Conservation (phyloP, 352 stramenopile genomes). For the Globisporangium iwayamae region DNA sequence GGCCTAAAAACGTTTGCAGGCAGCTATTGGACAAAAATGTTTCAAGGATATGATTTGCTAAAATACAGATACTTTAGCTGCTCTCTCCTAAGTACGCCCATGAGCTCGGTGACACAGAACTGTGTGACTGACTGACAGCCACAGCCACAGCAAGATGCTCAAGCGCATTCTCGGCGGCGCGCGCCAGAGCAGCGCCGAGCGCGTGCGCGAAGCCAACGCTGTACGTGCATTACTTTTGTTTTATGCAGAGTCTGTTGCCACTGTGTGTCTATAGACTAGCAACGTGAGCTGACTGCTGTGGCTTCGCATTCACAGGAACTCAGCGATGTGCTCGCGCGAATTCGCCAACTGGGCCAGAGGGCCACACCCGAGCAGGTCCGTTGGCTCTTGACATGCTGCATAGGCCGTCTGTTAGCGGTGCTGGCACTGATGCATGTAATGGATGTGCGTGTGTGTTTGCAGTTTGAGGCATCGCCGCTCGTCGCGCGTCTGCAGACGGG, state of each 20-base stretch:
- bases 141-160: slow-evolving; percentile 4
- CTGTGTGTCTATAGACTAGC: background rate
- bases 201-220: slow-evolving; percentile 40
- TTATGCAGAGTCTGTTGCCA: background rate
- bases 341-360: slow-evolving; percentile 52
- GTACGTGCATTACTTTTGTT: slow-evolving; percentile 13
- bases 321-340: slow-evolving; percentile 47
- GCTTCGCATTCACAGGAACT: slow-evolving; percentile 36
- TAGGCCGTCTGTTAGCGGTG: background rate
- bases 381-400: background rate
- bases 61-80: too few species aligned
- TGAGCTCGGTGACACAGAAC: background rate
- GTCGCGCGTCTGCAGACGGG: slow-evolving; percentile 49
- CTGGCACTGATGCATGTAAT: background rate
- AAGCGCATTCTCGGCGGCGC: slow-evolving; percentile 28
- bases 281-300: background rate
- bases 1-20: too few species aligned
- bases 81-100: too few species aligned
- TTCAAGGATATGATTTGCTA: too few species aligned
- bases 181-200: slow-evolving; percentile 36
- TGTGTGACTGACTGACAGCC: background rate
- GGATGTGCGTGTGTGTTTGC: background rate
- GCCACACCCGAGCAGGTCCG: slow-evolving; percentile 54
- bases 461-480: slow-evolving; percentile 70
- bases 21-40: too few species aligned